These are phyloP conservation scores for Brasenia schreberi DNA, from an alignment of 164 flowering plant species.

Conservation along the genomic window DNA sequence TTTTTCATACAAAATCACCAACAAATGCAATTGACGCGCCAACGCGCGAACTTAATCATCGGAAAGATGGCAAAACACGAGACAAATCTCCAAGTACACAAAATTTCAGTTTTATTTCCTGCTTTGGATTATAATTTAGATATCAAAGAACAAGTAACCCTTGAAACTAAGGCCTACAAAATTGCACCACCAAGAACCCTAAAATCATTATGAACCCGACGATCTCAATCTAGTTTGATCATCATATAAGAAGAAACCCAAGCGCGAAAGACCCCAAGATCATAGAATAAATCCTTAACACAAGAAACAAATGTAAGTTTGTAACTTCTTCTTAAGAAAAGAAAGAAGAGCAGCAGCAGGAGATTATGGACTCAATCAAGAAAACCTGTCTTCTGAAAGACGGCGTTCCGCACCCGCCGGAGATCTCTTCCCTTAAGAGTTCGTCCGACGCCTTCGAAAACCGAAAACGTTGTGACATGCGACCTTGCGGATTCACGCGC, in stretches of 20 bases:
- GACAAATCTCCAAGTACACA: neutral
- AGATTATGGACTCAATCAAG: conserved; percentile 18
- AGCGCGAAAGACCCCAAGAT: neutral
- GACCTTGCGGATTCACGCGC: conserved; percentile 18
- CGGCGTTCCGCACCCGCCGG: conserved; percentile 37
- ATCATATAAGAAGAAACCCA: neutral
- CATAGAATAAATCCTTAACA: neutral
- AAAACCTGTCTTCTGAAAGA: conserved; percentile 50
- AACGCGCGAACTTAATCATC: no score
- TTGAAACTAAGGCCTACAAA: neutral
- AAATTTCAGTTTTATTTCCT: neutral
- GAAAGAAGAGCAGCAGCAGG: neutral
- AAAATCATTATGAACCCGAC: neutral
- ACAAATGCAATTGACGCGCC: no score
- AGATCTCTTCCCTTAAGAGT: conserved; percentile 63
- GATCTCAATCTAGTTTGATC: neutral
- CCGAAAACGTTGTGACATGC: conserved; percentile 31
- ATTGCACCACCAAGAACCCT: neutral
- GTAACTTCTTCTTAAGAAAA: no score
- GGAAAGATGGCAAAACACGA: no score
- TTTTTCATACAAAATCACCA: no score
- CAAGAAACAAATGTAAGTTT: neutral
- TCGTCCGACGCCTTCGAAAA: conserved; percentile 57
- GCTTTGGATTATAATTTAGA: neutral
- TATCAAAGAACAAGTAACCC: neutral